Conservation (phyloP, 2,329 filamentous ascomycete genomes). For the Ceratocystis destructans region DNA sequence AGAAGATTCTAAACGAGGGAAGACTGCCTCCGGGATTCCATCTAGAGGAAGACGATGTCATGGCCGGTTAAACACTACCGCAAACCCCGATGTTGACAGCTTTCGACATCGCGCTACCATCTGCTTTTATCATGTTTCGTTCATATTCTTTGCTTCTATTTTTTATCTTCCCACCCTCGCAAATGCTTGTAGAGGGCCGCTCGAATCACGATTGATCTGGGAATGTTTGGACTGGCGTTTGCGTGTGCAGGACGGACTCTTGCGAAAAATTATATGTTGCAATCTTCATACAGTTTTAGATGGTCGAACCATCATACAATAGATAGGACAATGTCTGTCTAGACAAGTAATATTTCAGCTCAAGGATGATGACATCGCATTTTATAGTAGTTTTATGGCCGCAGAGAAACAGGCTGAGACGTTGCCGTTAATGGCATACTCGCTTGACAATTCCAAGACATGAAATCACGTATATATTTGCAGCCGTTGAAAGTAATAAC, state of each 20-base stretch:
- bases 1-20: constrained; percentile 86
- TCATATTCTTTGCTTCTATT: constrained; percentile 9
- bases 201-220: not conserved
- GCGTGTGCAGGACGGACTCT: not conserved
- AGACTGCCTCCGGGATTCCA: constrained; percentile 59
- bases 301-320: not conserved
- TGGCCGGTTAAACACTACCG: constrained; percentile 42
- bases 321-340: not conserved
- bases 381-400: no score
- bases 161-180: not conserved
- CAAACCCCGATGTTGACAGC: not conserved
- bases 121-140: constrained; percentile 6
- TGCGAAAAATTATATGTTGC: not conserved
- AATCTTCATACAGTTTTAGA: constrained; percentile 1
- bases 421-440: not conserved
- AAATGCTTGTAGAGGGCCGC: not conserved
- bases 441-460: not conserved
- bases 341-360: not conserved
- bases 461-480: not conserved
- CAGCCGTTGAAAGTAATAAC: not conserved
- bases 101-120: constrained; percentile 1
- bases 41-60: constrained; percentile 35
- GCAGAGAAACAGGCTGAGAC: not conserved
- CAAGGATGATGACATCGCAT: not conserved
- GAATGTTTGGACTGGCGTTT: constrained; percentile 11